phyloP scores from a whole-genome alignment of 179 eudicot genomes.

The Heliamphora pulchella region DNA sequence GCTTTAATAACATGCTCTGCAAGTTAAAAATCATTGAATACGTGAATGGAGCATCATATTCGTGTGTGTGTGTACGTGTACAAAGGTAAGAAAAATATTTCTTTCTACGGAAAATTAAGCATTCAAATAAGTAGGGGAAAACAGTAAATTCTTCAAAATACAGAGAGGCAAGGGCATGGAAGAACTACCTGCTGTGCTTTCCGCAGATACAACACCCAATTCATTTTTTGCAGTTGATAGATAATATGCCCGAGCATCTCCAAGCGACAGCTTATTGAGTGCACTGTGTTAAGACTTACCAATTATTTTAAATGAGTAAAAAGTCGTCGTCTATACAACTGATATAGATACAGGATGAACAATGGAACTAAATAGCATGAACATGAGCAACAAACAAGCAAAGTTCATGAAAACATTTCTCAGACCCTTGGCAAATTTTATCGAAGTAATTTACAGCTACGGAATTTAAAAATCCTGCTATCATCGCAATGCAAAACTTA shows the following conservation, averaged over 20 bases:
- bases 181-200: slow-evolving; percentile 68
- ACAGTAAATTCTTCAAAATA: not conserved
- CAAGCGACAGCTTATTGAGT: slow-evolving; percentile 66
- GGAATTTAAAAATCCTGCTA: too few species aligned
- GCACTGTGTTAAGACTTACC: slow-evolving; percentile 37
- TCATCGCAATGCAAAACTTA: not conserved
- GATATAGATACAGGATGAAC: not conserved
- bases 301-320: not conserved
- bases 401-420: not conserved
- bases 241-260: slow-evolving; percentile 97
- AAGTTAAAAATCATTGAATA: not conserved
- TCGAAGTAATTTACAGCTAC: not conserved
- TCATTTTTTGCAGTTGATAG: slow-evolving; percentile 90
- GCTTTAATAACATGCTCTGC: not conserved
- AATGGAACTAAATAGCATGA: not conserved
- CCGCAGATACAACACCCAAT: slow-evolving; percentile 97
- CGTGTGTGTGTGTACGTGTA: not conserved
- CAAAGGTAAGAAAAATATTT: not conserved
- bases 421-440: not conserved
- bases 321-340: not conserved
- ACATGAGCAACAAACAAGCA: slow-evolving; percentile 8
- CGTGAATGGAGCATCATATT: too few species aligned
- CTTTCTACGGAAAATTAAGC: not conserved
- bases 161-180: not conserved
- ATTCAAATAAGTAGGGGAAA: not conserved